These are phyloP conservation scores for Arachnopeziza araneosa DNA, from an alignment of 2,329 filamentous ascomycete genomes.

Conservation along the genomic window DNA sequence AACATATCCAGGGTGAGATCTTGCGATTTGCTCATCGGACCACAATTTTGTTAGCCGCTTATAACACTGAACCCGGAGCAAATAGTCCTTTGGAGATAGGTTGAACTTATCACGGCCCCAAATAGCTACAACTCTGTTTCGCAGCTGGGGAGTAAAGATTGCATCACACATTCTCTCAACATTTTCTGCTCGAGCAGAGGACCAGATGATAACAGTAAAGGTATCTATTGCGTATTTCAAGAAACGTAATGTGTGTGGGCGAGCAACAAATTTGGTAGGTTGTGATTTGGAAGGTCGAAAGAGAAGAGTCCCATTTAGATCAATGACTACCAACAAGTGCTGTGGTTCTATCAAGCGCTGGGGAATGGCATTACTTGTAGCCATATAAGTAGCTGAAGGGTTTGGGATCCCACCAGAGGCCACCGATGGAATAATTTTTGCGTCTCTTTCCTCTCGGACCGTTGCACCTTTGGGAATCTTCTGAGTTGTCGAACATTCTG, in stretches of 20 bases:
- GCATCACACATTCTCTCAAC: conserved; percentile 61
- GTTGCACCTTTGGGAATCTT: neutral
- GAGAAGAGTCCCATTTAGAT: conserved; percentile 89
- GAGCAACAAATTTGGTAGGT: conserved; percentile 52
- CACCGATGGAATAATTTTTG: conserved; percentile 17
- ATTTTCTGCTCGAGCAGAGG: conserved; percentile 71
- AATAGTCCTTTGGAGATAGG: conserved; percentile 60
- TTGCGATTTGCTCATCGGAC: conserved; percentile 43
- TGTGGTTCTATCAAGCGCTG: conserved; percentile 41
- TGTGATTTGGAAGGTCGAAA: conserved; percentile 51
- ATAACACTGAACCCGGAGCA: conserved; percentile 74
- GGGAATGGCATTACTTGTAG: conserved; percentile 42
- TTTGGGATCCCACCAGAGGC: conserved; percentile 43
- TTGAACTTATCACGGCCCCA: conserved; percentile 78
- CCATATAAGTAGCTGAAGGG: conserved; percentile 57
- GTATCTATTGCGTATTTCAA: conserved; percentile 66
- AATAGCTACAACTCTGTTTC: conserved; percentile 53
- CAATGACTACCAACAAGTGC: conserved; percentile 75
- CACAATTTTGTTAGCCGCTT: conserved; percentile 76
- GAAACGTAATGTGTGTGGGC: conserved; percentile 65
- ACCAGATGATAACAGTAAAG: conserved; percentile 85
- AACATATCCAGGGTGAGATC: conserved; percentile 39
- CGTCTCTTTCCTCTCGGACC: conserved; percentile 2
- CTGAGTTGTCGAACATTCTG: neutral
- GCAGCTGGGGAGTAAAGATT: conserved; percentile 54